These are phyloP conservation scores for Parmelia sp. DNA, from an alignment of 495 filamentous ascomycete genomes.

Conservation along the genomic window DNA sequence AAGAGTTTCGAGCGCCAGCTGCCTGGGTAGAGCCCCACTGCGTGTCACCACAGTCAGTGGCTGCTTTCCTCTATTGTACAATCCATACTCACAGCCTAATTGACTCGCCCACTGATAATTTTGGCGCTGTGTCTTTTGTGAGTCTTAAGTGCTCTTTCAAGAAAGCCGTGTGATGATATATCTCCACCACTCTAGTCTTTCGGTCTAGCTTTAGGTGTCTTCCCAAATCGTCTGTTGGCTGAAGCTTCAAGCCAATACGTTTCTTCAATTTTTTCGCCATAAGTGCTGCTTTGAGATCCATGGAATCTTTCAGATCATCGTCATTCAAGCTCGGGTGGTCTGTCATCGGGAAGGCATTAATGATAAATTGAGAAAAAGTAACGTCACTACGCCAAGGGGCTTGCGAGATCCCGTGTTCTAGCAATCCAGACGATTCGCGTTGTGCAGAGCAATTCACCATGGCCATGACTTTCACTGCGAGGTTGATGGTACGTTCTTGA, in stretches of 20 bases:
- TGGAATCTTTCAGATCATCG: conserved; percentile 12
- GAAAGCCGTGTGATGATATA: conserved; percentile 33
- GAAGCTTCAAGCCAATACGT: conserved; percentile 29
- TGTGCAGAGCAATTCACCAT: conserved; percentile 32
- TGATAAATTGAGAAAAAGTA: conserved; percentile 26
- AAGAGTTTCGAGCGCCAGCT: conserved; percentile 33
- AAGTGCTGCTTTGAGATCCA: conserved; percentile 26
- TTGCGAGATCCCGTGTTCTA: conserved; percentile 26
- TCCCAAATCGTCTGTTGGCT: conserved; percentile 31
- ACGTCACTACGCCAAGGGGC: conserved; percentile 26
- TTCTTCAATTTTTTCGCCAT: conserved; percentile 32
- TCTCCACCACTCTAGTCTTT: conserved; percentile 26
- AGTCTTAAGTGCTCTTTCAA: conserved; percentile 33
- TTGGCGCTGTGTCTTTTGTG: conserved; percentile 21
- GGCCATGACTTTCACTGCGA: conserved; percentile 32
- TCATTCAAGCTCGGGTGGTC: conserved; percentile 30
- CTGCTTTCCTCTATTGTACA: neutral
- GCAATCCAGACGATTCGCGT: conserved; percentile 19
- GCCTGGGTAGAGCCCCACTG: conserved; percentile 27
- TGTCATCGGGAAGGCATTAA: conserved; percentile 27
- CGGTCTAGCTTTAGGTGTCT: conserved; percentile 32
- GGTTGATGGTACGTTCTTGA: conserved; percentile 28
- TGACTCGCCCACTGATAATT: conserved; percentile 14
- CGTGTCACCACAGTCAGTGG: neutral
- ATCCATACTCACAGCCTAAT: conserved; percentile 14